phyloP scores from a whole-genome alignment of 2,329 filamentous ascomycete genomes.

The Grosmannia clavigera region DNA sequence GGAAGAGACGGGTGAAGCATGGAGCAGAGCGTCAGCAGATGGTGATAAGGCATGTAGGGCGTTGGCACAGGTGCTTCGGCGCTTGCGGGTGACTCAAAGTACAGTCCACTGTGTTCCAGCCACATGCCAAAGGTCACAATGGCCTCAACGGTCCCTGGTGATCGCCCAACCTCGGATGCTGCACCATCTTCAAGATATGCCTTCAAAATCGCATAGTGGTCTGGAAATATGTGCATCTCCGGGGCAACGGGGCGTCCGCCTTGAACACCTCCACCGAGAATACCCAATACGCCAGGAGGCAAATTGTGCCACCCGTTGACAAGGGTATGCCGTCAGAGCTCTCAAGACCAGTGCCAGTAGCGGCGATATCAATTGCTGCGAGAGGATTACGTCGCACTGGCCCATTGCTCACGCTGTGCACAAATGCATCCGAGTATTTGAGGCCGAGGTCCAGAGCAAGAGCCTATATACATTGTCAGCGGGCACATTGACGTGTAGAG shows the following conservation, averaged over 20 bases:
- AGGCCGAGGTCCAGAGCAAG: slow-evolving; percentile 51
- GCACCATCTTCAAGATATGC: slow-evolving; percentile 40
- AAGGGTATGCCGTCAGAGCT: slow-evolving; percentile 36
- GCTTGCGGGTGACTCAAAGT: slow-evolving; percentile 18
- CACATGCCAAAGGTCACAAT: slow-evolving; percentile 48
- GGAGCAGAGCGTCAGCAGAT: slow-evolving; percentile 42
- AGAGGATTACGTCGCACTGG: slow-evolving; percentile 33
- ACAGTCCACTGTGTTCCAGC: slow-evolving; percentile 33
- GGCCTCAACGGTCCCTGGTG: slow-evolving; percentile 45
- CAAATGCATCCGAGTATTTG: slow-evolving; percentile 30
- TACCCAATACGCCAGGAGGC: slow-evolving; percentile 48
- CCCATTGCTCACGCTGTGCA: slow-evolving; percentile 31
- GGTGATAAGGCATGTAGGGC: slow-evolving; percentile 46
- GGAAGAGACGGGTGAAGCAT: slow-evolving; percentile 43
- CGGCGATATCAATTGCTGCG: slow-evolving; percentile 16
- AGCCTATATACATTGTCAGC: slow-evolving; percentile 27
- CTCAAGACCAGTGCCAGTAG: background rate
- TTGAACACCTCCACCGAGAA: slow-evolving; percentile 51
- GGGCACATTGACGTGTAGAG: background rate
- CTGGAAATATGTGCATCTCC: slow-evolving; percentile 46
- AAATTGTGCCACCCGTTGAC: slow-evolving; percentile 46
- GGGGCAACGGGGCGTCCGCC: slow-evolving; percentile 38
- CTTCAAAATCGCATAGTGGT: slow-evolving; percentile 41
- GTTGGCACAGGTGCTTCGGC: slow-evolving; percentile 5
- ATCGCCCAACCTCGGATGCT: slow-evolving; percentile 32